Base-by-base conservation (phyloP, 495 filamentous ascomycete genomes). In the Penicillium malachiteum region DNA sequence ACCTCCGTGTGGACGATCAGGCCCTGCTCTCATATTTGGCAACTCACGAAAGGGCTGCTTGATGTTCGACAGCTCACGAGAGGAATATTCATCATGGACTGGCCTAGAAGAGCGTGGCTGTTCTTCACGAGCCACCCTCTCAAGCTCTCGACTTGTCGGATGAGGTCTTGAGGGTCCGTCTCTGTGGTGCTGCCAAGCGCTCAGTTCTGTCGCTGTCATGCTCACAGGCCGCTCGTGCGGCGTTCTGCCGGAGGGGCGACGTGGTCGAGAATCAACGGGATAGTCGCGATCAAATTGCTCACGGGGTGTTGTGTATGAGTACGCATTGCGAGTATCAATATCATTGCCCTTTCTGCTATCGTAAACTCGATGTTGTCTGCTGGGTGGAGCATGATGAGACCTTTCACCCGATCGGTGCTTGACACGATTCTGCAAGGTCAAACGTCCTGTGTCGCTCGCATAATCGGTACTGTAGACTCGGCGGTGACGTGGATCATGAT, bases 231-330 rank as follows among this genome's bases (percentile, higher is more conserved):
- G 80, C 45, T 85, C 82, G 7, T 74, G 58, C 5, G 73, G 72
- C 37, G 78, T 63, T 56, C 81, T 83, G 12, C 80, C 77, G 13
- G 74, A 64, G 33, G 80, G 77, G 38, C 69, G 73, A 47, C 74
- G 71, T 48, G 70, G 68, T 52, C 78, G 68, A 53, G 21, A 26
- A 26, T 1, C 21, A 26, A 71, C 68, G 70, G 75, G 66, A 70
- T 83, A 75, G 55, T 91, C 87, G 43, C 84, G 84, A 39, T 87
- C 78, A 34, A 84, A 86, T 47, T 88, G 74, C 55, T 90, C 87
- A 57, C 82, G 77, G 8, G 85, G 82, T 26, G 82, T 86, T 5
- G 87, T 90, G 57, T 90, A 91, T 45, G 87, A 87, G 62, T 85
- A 90, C 1, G 84, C 84, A 62, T 76, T 67, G 43, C 72, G 71